Percentiles rank a stretch among this genome's conserved stretches.
These are phyloP conservation scores for Blastobotrys robertii DNA, from an alignment of 805 yeast genomes.

Conservation along the genomic window DNA sequence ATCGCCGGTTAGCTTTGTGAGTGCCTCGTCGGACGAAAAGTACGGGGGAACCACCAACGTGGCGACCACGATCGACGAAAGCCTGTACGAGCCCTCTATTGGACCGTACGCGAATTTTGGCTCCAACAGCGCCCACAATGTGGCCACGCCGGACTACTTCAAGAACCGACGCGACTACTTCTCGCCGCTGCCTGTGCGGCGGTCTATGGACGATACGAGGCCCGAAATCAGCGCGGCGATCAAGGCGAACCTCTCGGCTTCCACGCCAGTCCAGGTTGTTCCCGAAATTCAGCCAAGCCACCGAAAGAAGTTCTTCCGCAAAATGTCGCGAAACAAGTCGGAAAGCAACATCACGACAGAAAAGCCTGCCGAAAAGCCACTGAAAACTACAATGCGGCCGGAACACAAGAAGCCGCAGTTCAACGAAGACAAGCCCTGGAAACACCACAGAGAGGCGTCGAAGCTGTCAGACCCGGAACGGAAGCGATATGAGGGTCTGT, in stretches of 20 bases:
- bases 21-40: too few relatives aligned
- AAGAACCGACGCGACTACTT: background rate
- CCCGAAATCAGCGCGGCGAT: constrained; percentile 1
- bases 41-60: too few relatives aligned
- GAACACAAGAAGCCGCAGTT: constrained; percentile 40
- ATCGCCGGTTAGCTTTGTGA: too few relatives aligned
- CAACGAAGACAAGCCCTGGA: constrained; percentile 92
- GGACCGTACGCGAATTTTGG: too few relatives aligned
- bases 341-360: background rate
- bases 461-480: constrained; percentile 48
- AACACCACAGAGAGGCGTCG: constrained; percentile 56
- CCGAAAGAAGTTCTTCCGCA: background rate
- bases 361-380: background rate
- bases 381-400: constrained; percentile 25
- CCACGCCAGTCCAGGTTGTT: background rate
- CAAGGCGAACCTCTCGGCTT: background rate
- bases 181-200: background rate
- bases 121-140: too few relatives aligned
- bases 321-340: background rate
- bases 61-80: too few relatives aligned
- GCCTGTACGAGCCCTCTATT: too few relatives aligned
- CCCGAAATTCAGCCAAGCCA: background rate
- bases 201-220: constrained; percentile 1
- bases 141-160: too few relatives aligned
- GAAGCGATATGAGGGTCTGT: constrained; percentile 85